These are phyloP conservation scores for Fraxinus platypoda DNA, from an alignment of 305 asterid genomes.

Conservation along the genomic window DNA sequence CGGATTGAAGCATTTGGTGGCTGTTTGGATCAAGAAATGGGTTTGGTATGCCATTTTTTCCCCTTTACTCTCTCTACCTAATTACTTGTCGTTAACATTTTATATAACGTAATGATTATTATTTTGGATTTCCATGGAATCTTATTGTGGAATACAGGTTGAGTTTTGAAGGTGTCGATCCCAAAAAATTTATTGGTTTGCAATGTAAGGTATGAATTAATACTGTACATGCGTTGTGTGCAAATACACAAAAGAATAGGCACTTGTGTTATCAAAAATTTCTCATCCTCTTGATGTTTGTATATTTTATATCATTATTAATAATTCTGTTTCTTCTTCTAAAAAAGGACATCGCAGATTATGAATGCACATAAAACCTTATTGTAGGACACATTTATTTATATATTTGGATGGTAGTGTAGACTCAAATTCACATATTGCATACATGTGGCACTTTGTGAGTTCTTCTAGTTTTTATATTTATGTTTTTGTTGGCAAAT, in stretches of 20 bases:
- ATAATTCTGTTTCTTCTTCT: background rate
- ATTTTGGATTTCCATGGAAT: constrained; percentile 20
- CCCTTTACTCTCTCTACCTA: background rate
- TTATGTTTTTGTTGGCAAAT: constrained; percentile 19
- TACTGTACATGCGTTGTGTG: constrained; percentile 9
- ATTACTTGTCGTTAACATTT: background rate
- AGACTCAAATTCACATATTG: background rate
- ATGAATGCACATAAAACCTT: background rate
- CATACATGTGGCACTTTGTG: constrained; percentile 6
- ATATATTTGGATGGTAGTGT: constrained; percentile 5
- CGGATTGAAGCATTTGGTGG: constrained; percentile 34
- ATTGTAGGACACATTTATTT: background rate
- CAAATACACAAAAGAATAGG: background rate
- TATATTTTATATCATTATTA: constrained; percentile 4
- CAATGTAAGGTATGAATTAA: constrained; percentile 67
- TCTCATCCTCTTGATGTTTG: background rate
- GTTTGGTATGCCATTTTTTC: constrained; percentile 49
- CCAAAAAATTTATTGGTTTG: constrained; percentile 65
- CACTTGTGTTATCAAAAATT: background rate
- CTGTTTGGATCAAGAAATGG: constrained; percentile 63
- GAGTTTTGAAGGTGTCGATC: constrained; percentile 66
- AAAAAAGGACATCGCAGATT: background rate
- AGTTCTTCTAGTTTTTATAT: constrained; percentile 14
- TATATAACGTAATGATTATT: constrained; percentile 5
- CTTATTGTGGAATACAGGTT: constrained; percentile 49